phyloP scores from a whole-genome alignment of 371 early-diverging fungal genomes.

The Apophysomyces trapeziformis region DNA sequence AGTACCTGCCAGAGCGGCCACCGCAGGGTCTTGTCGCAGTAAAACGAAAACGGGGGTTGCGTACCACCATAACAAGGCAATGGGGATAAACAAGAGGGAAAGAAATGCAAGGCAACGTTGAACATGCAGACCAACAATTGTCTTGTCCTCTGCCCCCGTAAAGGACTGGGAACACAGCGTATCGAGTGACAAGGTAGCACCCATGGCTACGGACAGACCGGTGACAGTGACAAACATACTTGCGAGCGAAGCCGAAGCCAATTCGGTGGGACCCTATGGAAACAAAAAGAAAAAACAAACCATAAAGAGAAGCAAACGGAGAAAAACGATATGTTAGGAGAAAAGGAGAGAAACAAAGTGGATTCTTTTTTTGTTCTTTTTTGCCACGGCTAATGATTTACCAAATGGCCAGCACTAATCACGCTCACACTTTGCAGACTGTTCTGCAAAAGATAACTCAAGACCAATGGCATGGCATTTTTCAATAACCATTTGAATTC shows the following conservation, averaged over 20 bases:
- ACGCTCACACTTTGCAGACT: conserved; percentile 63
- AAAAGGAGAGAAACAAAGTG: conserved; percentile 14
- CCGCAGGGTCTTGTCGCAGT: conserved; percentile 37
- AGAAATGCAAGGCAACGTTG: conserved; percentile 80
- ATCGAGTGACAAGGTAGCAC: conserved; percentile 83
- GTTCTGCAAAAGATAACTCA: conserved; percentile 67
- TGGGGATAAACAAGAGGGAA: conserved; percentile 63
- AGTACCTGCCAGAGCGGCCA: conserved; percentile 34
- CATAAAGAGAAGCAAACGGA: no score
- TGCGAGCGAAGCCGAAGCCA: conserved; percentile 78
- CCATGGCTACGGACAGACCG: conserved; percentile 77
- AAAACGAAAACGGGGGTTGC: conserved; percentile 56
- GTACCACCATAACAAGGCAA: conserved; percentile 75
- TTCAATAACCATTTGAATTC: conserved; percentile 48
- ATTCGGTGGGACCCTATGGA: conserved; percentile 58
- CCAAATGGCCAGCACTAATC: conserved; percentile 62
- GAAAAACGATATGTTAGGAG: background rate
- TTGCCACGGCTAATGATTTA: conserved; percentile 14
- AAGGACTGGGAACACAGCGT: conserved; percentile 87
- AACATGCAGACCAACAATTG: conserved; percentile 76
- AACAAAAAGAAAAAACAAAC: background rate
- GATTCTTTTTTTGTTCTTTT: background rate
- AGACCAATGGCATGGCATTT: conserved; percentile 57
- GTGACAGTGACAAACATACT: conserved; percentile 86
- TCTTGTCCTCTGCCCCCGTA: conserved; percentile 70